Conservation (phyloP, 202 grass and related monocot genomes). For the Cymbopogon flexuosus region DNA sequence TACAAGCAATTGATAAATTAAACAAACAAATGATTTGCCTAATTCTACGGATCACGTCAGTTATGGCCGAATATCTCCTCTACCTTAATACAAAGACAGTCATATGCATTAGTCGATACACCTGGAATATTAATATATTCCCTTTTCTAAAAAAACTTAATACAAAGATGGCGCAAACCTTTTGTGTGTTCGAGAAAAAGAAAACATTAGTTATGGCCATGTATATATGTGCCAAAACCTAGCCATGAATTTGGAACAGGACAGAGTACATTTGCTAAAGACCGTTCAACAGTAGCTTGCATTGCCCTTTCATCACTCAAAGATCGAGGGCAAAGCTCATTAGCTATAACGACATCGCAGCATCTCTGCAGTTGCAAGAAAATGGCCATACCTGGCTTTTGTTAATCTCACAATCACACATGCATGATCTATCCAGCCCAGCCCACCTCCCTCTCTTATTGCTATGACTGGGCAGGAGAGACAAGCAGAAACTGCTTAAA, state of each 20-base stretch:
- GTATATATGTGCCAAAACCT: background rate
- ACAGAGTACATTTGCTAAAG: background rate
- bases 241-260: background rate
- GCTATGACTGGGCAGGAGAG: slow-evolving; percentile 2
- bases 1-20: background rate
- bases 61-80: too few relatives aligned
- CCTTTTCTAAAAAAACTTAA: too few relatives aligned
- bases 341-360: slow-evolving; percentile 15
- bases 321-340: background rate
- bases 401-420: slow-evolving; percentile 23
- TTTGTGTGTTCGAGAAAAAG: too few relatives aligned
- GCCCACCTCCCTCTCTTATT: slow-evolving; percentile 12
- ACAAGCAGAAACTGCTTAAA: slow-evolving; percentile 39
- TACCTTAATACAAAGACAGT: too few relatives aligned
- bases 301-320: background rate
- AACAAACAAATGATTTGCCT: background rate
- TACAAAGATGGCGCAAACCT: too few relatives aligned
- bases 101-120: too few relatives aligned
- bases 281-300: slow-evolving; percentile 3
- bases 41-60: background rate
- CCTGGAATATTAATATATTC: too few relatives aligned
- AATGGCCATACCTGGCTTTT: background rate
- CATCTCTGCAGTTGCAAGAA: background rate
- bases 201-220: background rate
- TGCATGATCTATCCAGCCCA: background rate